Base-by-base conservation (phyloP, 805 yeast species). In the baker's yeast (Saccharomyces cerevisiae) region DNA sequence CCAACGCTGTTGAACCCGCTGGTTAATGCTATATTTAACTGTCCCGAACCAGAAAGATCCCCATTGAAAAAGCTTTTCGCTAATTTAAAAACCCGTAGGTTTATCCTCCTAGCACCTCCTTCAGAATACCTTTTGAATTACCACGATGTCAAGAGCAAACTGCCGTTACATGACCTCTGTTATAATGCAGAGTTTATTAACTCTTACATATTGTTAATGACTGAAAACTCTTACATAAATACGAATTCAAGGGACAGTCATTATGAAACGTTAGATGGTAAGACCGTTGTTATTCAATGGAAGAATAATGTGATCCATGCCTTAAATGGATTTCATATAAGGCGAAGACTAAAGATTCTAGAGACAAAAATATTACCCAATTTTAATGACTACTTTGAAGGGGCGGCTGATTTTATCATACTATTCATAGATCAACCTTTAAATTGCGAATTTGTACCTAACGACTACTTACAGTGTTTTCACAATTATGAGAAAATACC, bases 71-170 rank as follows among this genome's bases (percentile, higher is more conserved):
- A 73, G n/a, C 71, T 80, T 6, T 73, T 82, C 41, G 64, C 69
- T 3, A 75, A 68, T 50, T 61, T 85, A 26, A 69, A 67, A 56
- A 80, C 84, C 41, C 75, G 74, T 21, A 78, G 77, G n/a, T 82
- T 76, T 64, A 74, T 82, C 2, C 64, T 87, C 13, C 64, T 87
- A n/a, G 82, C 85, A 0, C 96, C 96, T 0, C 80, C 82, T 4
- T 70, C 85, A 0, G 64, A 69, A 28, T 68, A 77, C 2, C 70
- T 86, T 10, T 62, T 70, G 48, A 66, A 74, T 51, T 72, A 68
- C 55, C 65, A 62, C 17, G 83, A 79, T 52, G 53, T 56, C 11
- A 74, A 69, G 21, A 55, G 78, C 0, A 71, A 75, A 9, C 52
- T 66, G 1, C 63, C 75, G 2, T 74, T 81, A 52, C 65, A 63